Conservation (phyloP, 108 stramenopile genomes). For the Bacterosira constricta region DNA sequence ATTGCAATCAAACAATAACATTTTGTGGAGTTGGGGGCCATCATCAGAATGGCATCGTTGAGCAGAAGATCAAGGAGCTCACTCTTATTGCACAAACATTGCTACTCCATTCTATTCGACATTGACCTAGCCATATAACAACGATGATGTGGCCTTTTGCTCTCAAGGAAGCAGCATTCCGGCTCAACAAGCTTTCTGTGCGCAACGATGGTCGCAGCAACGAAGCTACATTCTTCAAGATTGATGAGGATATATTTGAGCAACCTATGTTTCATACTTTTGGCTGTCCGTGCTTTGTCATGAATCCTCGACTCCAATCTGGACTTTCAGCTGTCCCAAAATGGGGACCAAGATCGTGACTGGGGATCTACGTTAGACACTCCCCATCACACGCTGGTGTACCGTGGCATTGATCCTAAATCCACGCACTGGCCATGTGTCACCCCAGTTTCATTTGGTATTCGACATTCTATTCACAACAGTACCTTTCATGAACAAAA, state of each 20-base stretch:
- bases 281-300: conserved; percentile 6
- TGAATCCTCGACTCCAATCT: conserved; percentile 9
- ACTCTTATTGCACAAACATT: conserved; percentile 32
- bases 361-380: conserved; percentile 10
- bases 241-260: not conserved
- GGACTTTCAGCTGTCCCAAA: not conserved
- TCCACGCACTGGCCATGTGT: conserved; percentile 10
- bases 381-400: conserved; percentile 10
- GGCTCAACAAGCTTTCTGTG: not conserved
- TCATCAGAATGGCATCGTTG: conserved; percentile 55
- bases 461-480: conserved; percentile 19
- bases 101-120: conserved; percentile 31
- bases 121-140: conserved; percentile 37
- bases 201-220: not conserved
- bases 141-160: conserved; percentile 48
- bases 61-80: conserved; percentile 43
- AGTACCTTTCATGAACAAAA: conserved; percentile 6
- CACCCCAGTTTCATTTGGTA: conserved; percentile 18
- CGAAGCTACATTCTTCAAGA: not conserved
- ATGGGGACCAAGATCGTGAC: conserved; percentile 12
- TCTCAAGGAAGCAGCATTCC: conserved; percentile 14
- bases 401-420: conserved; percentile 13
- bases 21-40: conserved; percentile 52
- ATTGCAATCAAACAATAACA: conserved; percentile 1
- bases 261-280: not conserved